A percentile compares a stretch with the other conserved stretches of the same genome.
Conservation (phyloP, 129 eudicot species). For the Lactuca saligna region DNA sequence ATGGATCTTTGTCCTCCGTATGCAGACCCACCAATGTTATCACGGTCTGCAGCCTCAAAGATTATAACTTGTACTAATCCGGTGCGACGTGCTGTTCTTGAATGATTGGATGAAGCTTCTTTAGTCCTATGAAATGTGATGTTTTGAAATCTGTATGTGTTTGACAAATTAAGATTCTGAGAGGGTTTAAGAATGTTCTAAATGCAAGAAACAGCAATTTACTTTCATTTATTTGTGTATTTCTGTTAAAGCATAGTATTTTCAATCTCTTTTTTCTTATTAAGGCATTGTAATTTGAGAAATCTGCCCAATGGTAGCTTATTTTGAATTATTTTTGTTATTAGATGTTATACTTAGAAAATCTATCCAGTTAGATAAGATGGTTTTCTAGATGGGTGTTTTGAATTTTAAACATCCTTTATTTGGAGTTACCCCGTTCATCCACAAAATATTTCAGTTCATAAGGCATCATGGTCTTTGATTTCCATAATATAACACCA, state of each 20-base stretch:
- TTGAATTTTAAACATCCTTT: constrained; percentile 10
- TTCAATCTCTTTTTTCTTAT: no score
- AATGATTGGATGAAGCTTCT: constrained; percentile 68
- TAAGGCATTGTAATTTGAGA: no score
- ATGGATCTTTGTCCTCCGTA: constrained; percentile 98
- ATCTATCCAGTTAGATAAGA: neutral
- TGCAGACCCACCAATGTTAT: constrained; percentile 96
- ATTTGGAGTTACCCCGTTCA: constrained; percentile 10
- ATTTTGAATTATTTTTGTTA: no score
- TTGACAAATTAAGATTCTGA: neutral
- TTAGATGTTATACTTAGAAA: no score
- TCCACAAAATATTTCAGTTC: constrained; percentile 6
- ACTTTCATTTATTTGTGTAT: no score
- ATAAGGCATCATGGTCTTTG: constrained; percentile 5
- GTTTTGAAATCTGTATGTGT: constrained; percentile 69
- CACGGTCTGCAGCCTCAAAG: constrained; percentile 97
- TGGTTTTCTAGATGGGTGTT: constrained; percentile 10
- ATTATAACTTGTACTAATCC: constrained; percentile 83
- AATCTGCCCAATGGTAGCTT: no score
- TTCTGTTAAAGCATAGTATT: no score
- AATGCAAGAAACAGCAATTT: neutral
- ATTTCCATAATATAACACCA: neutral
- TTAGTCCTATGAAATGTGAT: constrained; percentile 83
- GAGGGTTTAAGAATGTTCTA: neutral
- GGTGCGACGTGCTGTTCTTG: constrained; percentile 55